Evolutionary conservation across 768 basidiomycete genomes (phyloP).

Genomic region (Termitomyces heimii): DNA sequence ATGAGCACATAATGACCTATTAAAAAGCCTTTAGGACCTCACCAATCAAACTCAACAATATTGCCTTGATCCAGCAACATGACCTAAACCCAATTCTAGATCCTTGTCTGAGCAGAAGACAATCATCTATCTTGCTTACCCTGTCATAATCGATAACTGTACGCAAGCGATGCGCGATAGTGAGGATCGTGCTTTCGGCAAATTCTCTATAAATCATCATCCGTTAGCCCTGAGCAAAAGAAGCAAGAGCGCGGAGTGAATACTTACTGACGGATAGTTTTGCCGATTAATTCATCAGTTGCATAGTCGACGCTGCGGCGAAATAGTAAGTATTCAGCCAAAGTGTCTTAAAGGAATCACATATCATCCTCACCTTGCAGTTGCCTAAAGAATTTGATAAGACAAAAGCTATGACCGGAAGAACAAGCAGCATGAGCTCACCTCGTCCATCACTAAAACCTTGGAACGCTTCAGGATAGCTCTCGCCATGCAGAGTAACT

Average conservation of each 20-base stretch:
- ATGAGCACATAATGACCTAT: background rate
- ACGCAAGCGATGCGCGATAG: conserved; percentile 74
- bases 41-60: conserved; percentile 72
- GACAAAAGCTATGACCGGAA: background rate
- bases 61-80: conserved; percentile 75
- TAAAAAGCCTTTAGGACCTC: conserved; percentile 8
- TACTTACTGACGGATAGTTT: conserved; percentile 73
- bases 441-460: conserved; percentile 80
- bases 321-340: conserved; percentile 3
- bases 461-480: conserved; percentile 73
- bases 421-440: conserved; percentile 14
- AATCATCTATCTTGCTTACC: conserved; percentile 50
- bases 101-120: background rate
- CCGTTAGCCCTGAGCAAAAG: background rate
- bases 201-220: conserved; percentile 53
- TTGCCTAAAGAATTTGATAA: conserved; percentile 38
- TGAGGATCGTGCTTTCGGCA: conserved; percentile 74
- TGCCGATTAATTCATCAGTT: conserved; percentile 82
- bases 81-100: conserved; percentile 36
- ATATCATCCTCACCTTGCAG: conserved; percentile 45
- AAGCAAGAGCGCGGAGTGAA: background rate
- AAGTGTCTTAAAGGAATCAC: background rate
- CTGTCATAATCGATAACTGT: conserved; percentile 84
- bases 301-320: conserved; percentile 70
- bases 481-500: conserved; percentile 80